These are phyloP conservation scores for Eimeria falciformis DNA, from an alignment of 169 alveolate genomes.

Conservation along the genomic window DNA sequence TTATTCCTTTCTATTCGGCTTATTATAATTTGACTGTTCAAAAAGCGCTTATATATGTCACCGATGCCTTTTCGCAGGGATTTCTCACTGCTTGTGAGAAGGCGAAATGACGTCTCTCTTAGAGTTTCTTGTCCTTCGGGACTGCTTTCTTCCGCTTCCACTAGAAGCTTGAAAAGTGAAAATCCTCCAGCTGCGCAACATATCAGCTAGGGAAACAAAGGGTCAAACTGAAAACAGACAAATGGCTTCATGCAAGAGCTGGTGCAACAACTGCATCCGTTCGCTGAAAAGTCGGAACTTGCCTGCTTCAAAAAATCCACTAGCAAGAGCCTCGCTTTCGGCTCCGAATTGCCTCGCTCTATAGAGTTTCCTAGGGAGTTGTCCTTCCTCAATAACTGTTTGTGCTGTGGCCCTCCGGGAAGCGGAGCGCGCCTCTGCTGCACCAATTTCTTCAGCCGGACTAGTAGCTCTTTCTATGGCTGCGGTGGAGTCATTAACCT, in stretches of 20 bases:
- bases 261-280: background rate
- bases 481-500: conserved; percentile 3
- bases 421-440: conserved; percentile 44
- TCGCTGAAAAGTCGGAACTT: background rate
- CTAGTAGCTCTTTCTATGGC: conserved; percentile 15
- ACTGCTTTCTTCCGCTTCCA: background rate
- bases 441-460: conserved; percentile 53
- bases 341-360: conserved; percentile 30
- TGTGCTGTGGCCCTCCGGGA: conserved; percentile 38
- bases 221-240: background rate
- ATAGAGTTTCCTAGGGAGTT: conserved; percentile 36
- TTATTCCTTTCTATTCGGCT: background rate
- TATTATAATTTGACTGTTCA: conserved; percentile 64
- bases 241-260: background rate
- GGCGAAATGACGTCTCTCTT: background rate
- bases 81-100: background rate
- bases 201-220: background rate
- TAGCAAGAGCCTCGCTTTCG: conserved; percentile 30
- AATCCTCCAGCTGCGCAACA: conserved; percentile 57
- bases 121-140: background rate
- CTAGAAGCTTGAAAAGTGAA: conserved; percentile 1
- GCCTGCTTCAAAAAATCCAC: conserved; percentile 48
- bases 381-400: conserved; percentile 1
- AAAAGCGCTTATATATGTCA: conserved; percentile 41
- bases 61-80: conserved; percentile 12